These are phyloP conservation scores for Nowakowskiella sp. DNA, from an alignment of 192 early-diverging fungal genomes.

Conservation along the genomic window DNA sequence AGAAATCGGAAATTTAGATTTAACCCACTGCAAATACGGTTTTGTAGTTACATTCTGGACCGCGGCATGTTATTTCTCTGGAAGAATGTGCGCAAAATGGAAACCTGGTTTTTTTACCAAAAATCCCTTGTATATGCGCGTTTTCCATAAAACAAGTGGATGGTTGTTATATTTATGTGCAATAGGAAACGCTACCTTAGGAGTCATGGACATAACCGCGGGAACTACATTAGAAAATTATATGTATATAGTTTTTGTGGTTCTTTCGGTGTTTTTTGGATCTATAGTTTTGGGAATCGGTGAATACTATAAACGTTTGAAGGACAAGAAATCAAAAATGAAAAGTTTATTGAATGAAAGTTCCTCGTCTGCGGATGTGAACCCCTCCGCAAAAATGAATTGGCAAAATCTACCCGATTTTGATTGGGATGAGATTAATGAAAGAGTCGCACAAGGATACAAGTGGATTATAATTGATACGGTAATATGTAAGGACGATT, in stretches of 20 bases:
- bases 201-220: slow-evolving; percentile 14
- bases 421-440: slow-evolving; percentile 26
- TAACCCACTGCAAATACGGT: slow-evolving; percentile 18
- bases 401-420: slow-evolving; percentile 24
- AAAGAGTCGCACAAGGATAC: slow-evolving; percentile 17
- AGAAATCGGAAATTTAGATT: slow-evolving; percentile 17
- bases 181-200: slow-evolving; percentile 11
- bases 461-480: slow-evolving; percentile 34
- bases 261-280: too few species aligned
- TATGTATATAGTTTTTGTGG: too few species aligned
- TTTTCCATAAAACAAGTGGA: slow-evolving; percentile 13
- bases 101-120: not conserved
- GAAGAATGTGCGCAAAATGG: slow-evolving; percentile 7
- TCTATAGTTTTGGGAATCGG: too few species aligned
- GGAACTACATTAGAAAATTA: too few species aligned
- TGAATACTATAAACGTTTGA: too few species aligned
- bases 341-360: slow-evolving; percentile 4
- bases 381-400: too few species aligned
- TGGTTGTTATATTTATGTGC: slow-evolving; percentile 20
- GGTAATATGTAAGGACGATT: slow-evolving; percentile 20
- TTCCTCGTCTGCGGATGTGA: too few species aligned
- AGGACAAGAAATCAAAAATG: too few species aligned
- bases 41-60: slow-evolving; percentile 15
- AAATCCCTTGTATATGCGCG: not conserved
- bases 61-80: not conserved